A percentile compares a stretch with the other conserved stretches of the same genome.
These are phyloP conservation scores for Melocanna baccifera DNA, from an alignment of 176 grass and related monocot genomes.

Conservation along the genomic window DNA sequence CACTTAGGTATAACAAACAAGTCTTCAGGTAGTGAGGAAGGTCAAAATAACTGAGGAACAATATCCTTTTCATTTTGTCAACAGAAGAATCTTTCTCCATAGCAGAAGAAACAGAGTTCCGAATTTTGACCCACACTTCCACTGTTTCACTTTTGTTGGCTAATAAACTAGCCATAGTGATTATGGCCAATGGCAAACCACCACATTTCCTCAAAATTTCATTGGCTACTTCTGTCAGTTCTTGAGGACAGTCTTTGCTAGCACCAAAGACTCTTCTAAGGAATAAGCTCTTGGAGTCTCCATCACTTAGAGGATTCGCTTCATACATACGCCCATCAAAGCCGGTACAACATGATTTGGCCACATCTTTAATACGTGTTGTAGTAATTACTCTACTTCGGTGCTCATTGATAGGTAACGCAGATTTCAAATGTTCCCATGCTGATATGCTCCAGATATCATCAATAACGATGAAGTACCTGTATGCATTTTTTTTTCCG, in stretches of 20 bases:
- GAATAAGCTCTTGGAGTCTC: neutral
- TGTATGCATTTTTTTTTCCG: neutral
- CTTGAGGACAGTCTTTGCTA: neutral
- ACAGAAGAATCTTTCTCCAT: neutral
- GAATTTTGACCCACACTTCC: neutral
- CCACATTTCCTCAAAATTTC: slow-evolving; percentile 24
- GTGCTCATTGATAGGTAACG: no score
- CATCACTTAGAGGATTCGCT: neutral
- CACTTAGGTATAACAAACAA: slow-evolving; percentile 24
- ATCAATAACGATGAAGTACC: neutral
- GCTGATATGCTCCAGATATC: neutral
- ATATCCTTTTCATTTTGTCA: slow-evolving; percentile 22
- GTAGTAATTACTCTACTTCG: neutral
- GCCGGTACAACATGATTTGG: neutral
- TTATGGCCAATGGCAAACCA: slow-evolving; percentile 27
- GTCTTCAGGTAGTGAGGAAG: slow-evolving; percentile 14
- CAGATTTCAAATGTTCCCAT: no score
- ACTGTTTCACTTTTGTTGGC: neutral
- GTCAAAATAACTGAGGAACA: slow-evolving; percentile 26
- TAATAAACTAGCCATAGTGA: slow-evolving; percentile 30
- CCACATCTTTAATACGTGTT: neutral
- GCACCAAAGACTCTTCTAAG: neutral
- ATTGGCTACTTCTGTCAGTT: neutral
- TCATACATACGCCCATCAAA: neutral
- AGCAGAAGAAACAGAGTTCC: neutral